Evolutionary conservation across 345 rosid genomes (phyloP).

Genomic region (Rhizophora mangle): DNA sequence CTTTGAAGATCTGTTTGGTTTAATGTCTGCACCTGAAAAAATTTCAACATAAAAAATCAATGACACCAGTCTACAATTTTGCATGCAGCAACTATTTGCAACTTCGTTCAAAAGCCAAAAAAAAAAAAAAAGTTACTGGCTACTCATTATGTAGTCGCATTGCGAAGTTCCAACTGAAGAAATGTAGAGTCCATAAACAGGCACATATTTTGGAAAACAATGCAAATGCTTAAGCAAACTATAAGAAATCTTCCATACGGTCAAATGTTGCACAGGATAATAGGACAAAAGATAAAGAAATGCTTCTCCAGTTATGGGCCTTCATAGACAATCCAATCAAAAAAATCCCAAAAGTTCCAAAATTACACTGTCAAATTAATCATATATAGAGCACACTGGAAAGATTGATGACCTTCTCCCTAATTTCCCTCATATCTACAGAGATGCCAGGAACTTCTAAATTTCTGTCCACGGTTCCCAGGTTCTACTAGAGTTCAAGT

Average conservation of each 20-base stretch:
- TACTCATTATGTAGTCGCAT: neutral
- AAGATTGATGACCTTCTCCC: too few relatives aligned
- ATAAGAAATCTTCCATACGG: neutral
- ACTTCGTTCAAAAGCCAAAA: too few relatives aligned
- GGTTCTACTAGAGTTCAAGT: too few relatives aligned
- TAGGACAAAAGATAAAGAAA: neutral
- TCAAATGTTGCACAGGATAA: neutral
- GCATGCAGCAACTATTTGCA: neutral
- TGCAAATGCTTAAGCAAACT: neutral
- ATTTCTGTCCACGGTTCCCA: too few relatives aligned
- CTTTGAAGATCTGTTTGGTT: conserved; percentile 57
- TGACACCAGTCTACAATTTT: neutral
- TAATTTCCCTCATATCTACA: too few relatives aligned
- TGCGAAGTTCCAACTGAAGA: neutral
- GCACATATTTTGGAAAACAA: neutral
- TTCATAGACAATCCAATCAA: too few relatives aligned
- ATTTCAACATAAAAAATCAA: conserved; percentile 18
- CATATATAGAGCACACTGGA: too few relatives aligned
- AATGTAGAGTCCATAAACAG: neutral
- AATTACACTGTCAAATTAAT: too few relatives aligned
- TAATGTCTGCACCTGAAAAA: conserved; percentile 52
- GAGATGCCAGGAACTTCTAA: too few relatives aligned
- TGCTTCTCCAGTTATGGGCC: too few relatives aligned
- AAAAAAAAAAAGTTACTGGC: neutral
- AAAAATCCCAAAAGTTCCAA: too few relatives aligned